Percentiles rank a stretch among this genome's conserved stretches.
phyloP scores from a whole-genome alignment of 2,329 filamentous ascomycete genomes.

The Colletotrichum lindemuthianum region DNA sequence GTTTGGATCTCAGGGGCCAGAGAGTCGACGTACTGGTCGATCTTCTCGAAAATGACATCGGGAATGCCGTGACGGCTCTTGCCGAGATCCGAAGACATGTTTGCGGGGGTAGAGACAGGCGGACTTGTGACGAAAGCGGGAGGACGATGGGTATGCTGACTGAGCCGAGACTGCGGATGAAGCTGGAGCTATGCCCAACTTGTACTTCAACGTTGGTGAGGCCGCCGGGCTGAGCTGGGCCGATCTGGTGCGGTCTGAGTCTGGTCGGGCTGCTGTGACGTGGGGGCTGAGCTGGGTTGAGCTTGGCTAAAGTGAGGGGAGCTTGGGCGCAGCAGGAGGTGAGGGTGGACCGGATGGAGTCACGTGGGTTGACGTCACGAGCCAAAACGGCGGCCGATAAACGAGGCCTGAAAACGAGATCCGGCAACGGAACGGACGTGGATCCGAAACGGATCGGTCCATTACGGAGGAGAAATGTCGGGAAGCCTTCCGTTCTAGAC shows the following conservation, averaged over 20 bases:
- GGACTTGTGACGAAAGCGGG: background rate
- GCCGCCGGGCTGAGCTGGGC: slow-evolving; percentile 11
- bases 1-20: slow-evolving; percentile 57
- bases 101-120: background rate
- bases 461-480: too few species aligned
- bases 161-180: background rate
- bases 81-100: slow-evolving; percentile 45
- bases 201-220: slow-evolving; percentile 14
- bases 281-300: background rate
- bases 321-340: slow-evolving; percentile 1
- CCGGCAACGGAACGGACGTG: background rate
- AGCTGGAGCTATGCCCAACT: slow-evolving; percentile 21
- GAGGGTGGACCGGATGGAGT: background rate
- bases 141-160: background rate
- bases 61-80: slow-evolving; percentile 45
- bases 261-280: background rate
- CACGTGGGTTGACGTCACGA: slow-evolving; percentile 17
- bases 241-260: background rate
- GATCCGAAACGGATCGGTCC: background rate
- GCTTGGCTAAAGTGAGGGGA: background rate
- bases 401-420: background rate
- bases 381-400: background rate
- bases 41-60: slow-evolving; percentile 54
- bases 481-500: too few species aligned
- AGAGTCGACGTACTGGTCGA: slow-evolving; percentile 59